Conservation (phyloP, 148 eudicot species). For the Rhododendron griersonianum region DNA sequence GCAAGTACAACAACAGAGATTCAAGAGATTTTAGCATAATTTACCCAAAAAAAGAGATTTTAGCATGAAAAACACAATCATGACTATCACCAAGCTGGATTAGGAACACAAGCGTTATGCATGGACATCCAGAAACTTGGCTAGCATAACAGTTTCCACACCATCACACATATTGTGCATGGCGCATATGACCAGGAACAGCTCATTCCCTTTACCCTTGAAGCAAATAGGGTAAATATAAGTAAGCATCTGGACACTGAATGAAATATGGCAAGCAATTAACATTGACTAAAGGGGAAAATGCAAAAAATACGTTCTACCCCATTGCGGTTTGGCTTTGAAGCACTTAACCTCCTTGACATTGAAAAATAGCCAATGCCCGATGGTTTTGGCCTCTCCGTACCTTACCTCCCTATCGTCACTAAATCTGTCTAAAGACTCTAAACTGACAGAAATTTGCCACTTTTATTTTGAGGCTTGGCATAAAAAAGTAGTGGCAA, state of each 20-base stretch:
- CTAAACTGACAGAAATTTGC: background rate
- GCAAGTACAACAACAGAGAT: background rate
- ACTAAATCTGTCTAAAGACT: background rate
- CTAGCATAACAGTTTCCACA: background rate
- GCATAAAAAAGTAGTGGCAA: background rate
- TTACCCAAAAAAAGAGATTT: no score
- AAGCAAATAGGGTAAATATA: background rate
- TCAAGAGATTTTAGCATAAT: background rate
- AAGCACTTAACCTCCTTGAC: background rate
- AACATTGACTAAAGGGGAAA: background rate
- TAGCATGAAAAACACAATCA: background rate
- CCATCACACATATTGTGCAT: background rate
- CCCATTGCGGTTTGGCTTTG: background rate
- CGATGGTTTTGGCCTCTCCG: background rate
- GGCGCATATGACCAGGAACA: background rate
- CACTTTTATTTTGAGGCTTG: background rate
- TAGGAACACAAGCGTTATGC: background rate
- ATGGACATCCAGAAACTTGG: background rate
- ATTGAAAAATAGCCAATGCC: background rate
- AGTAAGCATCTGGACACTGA: background rate
- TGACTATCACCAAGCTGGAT: background rate
- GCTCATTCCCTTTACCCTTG: background rate
- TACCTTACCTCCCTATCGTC: background rate
- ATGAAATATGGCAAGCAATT: background rate
- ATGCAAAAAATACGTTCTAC: background rate